Percentiles rank a stretch among this genome's conserved stretches.
phyloP scores from a whole-genome alignment of 352 stramenopile genomes.

The Phytophthora rubi region DNA sequence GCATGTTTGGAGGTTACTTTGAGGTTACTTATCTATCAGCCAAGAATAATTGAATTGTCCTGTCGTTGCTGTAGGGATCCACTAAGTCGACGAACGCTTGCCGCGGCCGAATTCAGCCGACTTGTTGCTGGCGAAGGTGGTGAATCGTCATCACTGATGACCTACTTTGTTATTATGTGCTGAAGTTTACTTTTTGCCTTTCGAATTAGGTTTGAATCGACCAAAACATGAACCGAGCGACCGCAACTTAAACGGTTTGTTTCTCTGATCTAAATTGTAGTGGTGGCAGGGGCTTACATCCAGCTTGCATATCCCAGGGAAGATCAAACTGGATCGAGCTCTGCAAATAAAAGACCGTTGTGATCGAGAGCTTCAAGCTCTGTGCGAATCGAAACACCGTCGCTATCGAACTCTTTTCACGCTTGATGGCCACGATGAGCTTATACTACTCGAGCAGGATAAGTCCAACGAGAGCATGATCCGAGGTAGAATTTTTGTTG shows the following conservation, averaged over 20 bases:
- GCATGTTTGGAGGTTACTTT: not conserved
- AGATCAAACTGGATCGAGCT: slow-evolving; percentile 60
- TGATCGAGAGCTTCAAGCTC: slow-evolving; percentile 52
- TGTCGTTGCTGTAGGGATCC: not conserved
- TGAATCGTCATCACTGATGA: not conserved
- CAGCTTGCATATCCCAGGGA: slow-evolving; percentile 12
- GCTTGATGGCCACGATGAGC: slow-evolving; percentile 31
- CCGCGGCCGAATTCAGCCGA: not conserved
- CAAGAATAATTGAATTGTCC: not conserved
- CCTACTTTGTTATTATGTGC: not conserved
- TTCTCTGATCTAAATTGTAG: not conserved
- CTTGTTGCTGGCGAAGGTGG: not conserved
- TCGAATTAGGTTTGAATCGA: not conserved
- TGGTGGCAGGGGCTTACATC: too few species aligned
- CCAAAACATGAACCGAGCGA: not conserved
- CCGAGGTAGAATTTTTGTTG: slow-evolving; percentile 29
- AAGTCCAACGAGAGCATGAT: slow-evolving; percentile 45
- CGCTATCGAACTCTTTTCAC: slow-evolving; percentile 20
- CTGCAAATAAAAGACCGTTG: slow-evolving; percentile 61
- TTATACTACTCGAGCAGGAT: slow-evolving; percentile 43
- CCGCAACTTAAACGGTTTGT: slow-evolving; percentile 2
- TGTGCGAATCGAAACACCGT: slow-evolving; percentile 50
- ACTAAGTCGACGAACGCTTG: not conserved
- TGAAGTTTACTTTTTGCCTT: not conserved
- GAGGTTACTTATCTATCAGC: not conserved